Conservation (phyloP, 192 early-diverging fungal species). For the Neocallimastix lanati region DNA sequence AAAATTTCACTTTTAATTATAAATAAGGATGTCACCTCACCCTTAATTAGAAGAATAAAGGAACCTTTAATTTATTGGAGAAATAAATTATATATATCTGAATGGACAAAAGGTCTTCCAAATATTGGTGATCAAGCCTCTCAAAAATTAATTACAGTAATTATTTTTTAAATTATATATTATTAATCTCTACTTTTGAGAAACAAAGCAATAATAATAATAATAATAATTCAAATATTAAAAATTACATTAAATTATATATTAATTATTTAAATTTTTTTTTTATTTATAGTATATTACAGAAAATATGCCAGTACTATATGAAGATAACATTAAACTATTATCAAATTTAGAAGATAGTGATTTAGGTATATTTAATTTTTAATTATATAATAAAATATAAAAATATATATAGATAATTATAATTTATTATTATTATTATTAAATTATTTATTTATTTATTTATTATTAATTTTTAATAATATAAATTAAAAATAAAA, state of each 20-base stretch:
- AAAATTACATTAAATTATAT: too few relatives aligned
- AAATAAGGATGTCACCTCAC: conserved; percentile 43
- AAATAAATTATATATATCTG: neutral
- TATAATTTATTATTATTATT: too few relatives aligned
- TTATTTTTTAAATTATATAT: too few relatives aligned
- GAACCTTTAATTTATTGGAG: neutral
- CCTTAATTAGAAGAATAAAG: conserved; percentile 30
- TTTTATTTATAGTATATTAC: neutral
- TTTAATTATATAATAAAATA: too few relatives aligned
- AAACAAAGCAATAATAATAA: too few relatives aligned
- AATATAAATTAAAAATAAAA: too few relatives aligned
- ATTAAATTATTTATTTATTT: too few relatives aligned
- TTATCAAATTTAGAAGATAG: neutral
- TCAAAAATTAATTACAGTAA: neutral
- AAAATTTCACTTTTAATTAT: conserved; percentile 54
- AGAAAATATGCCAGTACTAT: neutral
- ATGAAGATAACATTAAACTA: neutral
- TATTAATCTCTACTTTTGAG: too few relatives aligned
- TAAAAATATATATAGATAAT: too few relatives aligned
- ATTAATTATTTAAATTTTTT: neutral
- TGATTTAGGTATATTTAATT: neutral
- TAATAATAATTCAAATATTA: too few relatives aligned
- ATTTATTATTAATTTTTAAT: too few relatives aligned
- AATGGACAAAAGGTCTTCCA: neutral
- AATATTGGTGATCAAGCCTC: neutral